Conservation (phyloP, 1,139 yeast genomes). For the Entelexis paramagnoliae region DNA sequence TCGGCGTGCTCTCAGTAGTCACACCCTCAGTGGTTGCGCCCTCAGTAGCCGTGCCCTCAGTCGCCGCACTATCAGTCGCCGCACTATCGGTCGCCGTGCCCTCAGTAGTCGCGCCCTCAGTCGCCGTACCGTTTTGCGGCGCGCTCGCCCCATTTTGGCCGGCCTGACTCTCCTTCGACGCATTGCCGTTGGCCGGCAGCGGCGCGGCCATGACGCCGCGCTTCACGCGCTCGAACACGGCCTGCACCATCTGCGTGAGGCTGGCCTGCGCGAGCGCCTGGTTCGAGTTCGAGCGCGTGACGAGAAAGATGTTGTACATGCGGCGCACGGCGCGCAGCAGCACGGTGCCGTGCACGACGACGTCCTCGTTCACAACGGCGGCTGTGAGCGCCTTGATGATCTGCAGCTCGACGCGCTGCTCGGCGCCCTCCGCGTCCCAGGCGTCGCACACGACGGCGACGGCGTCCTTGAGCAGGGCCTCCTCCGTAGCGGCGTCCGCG, state of each 20-base stretch:
- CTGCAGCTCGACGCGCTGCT: constrained; percentile 78
- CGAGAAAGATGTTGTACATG: constrained; percentile 80
- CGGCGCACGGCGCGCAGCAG: constrained; percentile 84
- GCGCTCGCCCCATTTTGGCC: neutral
- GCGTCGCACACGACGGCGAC: constrained; percentile 77
- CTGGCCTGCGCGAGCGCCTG: constrained; percentile 96
- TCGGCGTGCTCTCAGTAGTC: too few relatives aligned
- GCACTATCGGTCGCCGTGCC: too few relatives aligned
- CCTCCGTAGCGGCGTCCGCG: constrained; percentile 38
- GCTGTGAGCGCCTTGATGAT: constrained; percentile 86
- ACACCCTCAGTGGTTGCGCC: too few relatives aligned
- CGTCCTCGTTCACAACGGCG: constrained; percentile 65
- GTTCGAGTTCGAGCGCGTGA: constrained; percentile 69
- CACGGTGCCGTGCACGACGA: constrained; percentile 86
- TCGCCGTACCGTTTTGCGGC: neutral
- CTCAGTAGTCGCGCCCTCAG: too few relatives aligned
- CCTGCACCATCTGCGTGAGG: constrained; percentile 77
- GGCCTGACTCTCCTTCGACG: neutral
- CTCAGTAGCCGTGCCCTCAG: too few relatives aligned
- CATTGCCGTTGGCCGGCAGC: neutral
- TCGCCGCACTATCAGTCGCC: neutral
- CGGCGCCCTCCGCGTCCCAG: constrained; percentile 87
- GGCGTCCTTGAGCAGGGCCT: constrained; percentile 59
- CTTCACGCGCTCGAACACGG: constrained; percentile 69
- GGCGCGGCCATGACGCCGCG: constrained; percentile 8